Evolutionary conservation across 139 green algal genomes (phyloP).

Genomic region (Raphidocelis subcapitata): DNA sequence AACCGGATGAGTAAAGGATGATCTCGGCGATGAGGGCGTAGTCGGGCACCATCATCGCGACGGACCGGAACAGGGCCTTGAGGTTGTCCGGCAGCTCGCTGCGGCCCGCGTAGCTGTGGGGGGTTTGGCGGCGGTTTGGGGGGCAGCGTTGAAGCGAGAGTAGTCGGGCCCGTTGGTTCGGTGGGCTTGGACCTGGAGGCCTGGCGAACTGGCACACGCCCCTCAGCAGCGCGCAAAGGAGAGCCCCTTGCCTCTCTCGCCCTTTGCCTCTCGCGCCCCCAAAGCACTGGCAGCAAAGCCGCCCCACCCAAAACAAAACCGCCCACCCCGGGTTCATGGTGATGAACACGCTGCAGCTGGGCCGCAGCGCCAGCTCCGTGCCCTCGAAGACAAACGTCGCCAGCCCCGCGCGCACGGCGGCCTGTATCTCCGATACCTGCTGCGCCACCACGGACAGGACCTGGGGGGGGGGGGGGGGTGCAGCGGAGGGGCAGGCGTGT

Average conservation of each 20-base stretch:
- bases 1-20: slow-evolving; percentile 76
- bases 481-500: too few species aligned
- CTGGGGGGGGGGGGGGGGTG: slow-evolving; percentile 13
- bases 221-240: too few species aligned
- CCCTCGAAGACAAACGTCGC: slow-evolving; percentile 77
- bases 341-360: slow-evolving; percentile 82
- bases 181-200: too few species aligned
- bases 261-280: too few species aligned
- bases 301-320: neutral
- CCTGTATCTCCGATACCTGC: slow-evolving; percentile 78
- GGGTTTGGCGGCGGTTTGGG: too few species aligned
- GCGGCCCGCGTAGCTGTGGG: slow-evolving; percentile 10
- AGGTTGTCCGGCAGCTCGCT: slow-evolving; percentile 76
- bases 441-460: slow-evolving; percentile 62
- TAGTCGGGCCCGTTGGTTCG: too few species aligned
- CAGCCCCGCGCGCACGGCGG: slow-evolving; percentile 70
- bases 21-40: slow-evolving; percentile 79
- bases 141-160: too few species aligned
- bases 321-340: slow-evolving; percentile 87
- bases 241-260: too few species aligned
- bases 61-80: slow-evolving; percentile 73
- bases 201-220: too few species aligned
- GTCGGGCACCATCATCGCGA: slow-evolving; percentile 81
- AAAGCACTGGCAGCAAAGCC: too few species aligned
- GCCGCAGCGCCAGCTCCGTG: slow-evolving; percentile 65